Percentiles rank a stretch among this genome's conserved stretches.
Conservation (phyloP, 768 basidiomycete species). For the Grammothele lineata region DNA sequence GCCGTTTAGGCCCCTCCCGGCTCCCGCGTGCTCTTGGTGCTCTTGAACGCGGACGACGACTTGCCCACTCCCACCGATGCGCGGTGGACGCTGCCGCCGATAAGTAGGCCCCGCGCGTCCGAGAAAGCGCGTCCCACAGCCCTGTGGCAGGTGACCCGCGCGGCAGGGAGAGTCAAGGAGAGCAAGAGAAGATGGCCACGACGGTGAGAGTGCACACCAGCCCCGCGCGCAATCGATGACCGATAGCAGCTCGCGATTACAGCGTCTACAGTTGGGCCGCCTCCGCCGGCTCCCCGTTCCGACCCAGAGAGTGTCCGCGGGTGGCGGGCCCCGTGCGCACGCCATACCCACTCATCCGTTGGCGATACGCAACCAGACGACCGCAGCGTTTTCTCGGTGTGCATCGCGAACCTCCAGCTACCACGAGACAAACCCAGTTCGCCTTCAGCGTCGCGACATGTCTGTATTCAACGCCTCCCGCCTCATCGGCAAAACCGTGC, state of each 20-base stretch:
- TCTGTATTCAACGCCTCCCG: slow-evolving; percentile 79
- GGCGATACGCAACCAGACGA: too few relatives aligned
- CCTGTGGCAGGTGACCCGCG: not conserved
- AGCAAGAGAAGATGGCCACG: not conserved
- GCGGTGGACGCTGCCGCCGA: not conserved
- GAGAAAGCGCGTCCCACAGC: not conserved
- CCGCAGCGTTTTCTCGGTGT: too few relatives aligned
- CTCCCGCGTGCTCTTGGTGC: too few relatives aligned
- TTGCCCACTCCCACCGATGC: slow-evolving; percentile 1
- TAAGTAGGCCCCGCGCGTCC: not conserved
- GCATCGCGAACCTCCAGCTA: not conserved
- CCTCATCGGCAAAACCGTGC: slow-evolving; percentile 78
- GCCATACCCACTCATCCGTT: too few relatives aligned
- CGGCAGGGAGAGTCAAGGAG: too few relatives aligned
- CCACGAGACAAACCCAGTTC: not conserved
- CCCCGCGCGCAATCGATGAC: slow-evolving; percentile 14
- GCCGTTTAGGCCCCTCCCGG: too few relatives aligned
- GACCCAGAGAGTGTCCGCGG: slow-evolving; percentile 12
- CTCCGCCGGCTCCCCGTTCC: slow-evolving; percentile 12
- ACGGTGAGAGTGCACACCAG: slow-evolving; percentile 11
- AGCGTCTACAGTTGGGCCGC: too few relatives aligned
- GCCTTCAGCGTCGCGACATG: slow-evolving; percentile 44
- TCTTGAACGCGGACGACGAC: not conserved
- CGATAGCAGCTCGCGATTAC: slow-evolving; percentile 20
- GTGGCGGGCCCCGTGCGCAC: too few relatives aligned